Conservation (phyloP, 1,284 basidiomycete species). For the Ceraceosorus bombacis region DNA sequence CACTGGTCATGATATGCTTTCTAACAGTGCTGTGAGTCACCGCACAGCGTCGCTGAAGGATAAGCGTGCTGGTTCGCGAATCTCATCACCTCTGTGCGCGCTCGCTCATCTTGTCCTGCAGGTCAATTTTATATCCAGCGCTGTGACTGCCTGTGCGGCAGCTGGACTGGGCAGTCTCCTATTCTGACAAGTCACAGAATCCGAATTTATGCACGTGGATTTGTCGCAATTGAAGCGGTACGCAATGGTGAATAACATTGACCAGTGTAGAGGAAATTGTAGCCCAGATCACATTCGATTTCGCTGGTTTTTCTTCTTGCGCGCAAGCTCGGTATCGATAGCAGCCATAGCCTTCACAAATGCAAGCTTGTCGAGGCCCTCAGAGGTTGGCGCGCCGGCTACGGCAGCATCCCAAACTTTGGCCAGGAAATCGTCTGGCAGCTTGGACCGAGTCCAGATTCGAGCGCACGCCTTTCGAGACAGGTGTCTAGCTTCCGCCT, state of each 20-base stretch:
- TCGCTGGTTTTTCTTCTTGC: background rate
- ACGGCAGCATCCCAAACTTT: background rate
- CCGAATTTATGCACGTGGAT: background rate
- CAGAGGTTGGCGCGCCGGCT: background rate
- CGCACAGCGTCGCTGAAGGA: background rate
- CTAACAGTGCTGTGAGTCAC: background rate
- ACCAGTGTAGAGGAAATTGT: no score
- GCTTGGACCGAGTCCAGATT: background rate
- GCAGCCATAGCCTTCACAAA: background rate
- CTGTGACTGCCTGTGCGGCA: background rate
- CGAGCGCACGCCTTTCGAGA: background rate
- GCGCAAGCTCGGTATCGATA: background rate
- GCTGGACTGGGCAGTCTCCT: background rate
- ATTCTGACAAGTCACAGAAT: background rate
- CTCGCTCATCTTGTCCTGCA: background rate
- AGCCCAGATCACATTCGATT: no score
- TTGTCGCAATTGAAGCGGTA: background rate
- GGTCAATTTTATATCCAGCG: background rate
- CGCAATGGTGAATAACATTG: background rate
- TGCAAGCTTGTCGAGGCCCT: background rate
- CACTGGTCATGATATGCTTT: background rate
- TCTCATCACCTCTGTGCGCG: background rate
- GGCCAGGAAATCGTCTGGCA: background rate
- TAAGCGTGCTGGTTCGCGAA: background rate
- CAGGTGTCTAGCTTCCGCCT: no score